Evolutionary conservation across 345 rosid species (phyloP), one percentile per base, ranked within the genome.

Genomic region (Eucalyptus polybractea): DNA sequence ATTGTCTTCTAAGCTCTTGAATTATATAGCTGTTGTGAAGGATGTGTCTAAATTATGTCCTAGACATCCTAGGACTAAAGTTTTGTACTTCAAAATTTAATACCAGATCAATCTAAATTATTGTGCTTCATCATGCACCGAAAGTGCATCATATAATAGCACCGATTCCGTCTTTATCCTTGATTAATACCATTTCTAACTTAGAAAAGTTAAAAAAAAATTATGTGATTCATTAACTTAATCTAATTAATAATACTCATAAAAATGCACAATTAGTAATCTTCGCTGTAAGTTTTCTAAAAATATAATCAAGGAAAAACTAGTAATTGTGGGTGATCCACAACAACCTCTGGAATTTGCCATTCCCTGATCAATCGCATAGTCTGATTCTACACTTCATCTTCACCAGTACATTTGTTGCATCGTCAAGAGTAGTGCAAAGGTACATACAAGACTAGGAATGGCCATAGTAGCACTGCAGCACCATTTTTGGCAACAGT

Each of bases 141-240:
- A 33, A 33, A 33, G 33, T 33, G 22, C 11, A 6, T 16, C 6
- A 2, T 67, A 67, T 17, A 53, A 53, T 53, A 7, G 0, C 80
- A 15, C 5, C 9, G 0, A 10, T 33, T 37, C 44, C 25, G 0
- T 17, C 24, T 19, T 33, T 33, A 72, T 33, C 25, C 44, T 37
- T 17, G 44, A 72, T 33, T 9, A 72, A 6, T 8, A 72, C 44
- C 44, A 8, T 72, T 9, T 17, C 15, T 62, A 13, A 27, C 0
- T 62, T 62, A 62, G 8, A 29, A 62, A 27, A 29, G 8, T 27
- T 24, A 1, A 6, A 62, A 62, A 62, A 29, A 29, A 3, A 27
- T 0, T 19, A 53, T 19, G 2, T 53, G 24, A 21, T 19, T 21
- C 25, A 5, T 27, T 29, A 62, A 62, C 69, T 62, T 62, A 62